A percentile compares a stretch with the other conserved stretches of the same genome.
Conservation (phyloP, 768 basidiomycete genomes). For the Suillus paluster region DNA sequence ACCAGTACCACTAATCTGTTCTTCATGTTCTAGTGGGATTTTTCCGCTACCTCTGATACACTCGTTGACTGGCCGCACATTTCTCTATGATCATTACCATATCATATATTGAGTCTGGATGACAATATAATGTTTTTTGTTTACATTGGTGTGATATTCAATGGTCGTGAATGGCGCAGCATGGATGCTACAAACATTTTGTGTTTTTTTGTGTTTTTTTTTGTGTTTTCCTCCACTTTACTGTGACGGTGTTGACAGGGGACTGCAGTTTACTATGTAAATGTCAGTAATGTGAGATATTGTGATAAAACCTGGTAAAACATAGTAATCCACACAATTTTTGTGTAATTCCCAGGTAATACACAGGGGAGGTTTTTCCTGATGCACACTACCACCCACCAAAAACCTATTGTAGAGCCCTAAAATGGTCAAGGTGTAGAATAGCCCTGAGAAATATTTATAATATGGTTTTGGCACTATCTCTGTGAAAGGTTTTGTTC, state of each 20-base stretch:
- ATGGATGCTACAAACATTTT: not conserved
- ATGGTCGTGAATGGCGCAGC: not conserved
- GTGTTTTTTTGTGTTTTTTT: not conserved
- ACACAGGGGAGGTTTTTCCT: not conserved
- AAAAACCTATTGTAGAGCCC: too few species aligned
- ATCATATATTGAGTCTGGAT: not conserved
- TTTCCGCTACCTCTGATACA: not conserved
- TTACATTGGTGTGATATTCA: not conserved
- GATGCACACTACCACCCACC: too few species aligned
- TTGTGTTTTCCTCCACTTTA: not conserved
- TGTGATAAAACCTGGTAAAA: not conserved
- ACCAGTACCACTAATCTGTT: too few species aligned
- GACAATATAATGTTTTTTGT: constrained; percentile 1
- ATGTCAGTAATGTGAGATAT: not conserved
- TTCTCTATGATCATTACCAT: not conserved
- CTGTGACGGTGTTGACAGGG: not conserved
- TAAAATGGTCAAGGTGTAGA: too few species aligned
- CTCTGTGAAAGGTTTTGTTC: too few species aligned
- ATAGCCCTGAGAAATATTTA: too few species aligned
- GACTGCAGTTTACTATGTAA: not conserved
- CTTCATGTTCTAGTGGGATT: too few species aligned
- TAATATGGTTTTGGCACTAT: too few species aligned
- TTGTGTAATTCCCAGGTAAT: not conserved
- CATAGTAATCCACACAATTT: not conserved
- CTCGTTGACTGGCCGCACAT: not conserved